Percentiles rank a stretch among this genome's conserved stretches.
Conservation (phyloP, 169 alveolate genomes). For the Perkinsus olseni region DNA sequence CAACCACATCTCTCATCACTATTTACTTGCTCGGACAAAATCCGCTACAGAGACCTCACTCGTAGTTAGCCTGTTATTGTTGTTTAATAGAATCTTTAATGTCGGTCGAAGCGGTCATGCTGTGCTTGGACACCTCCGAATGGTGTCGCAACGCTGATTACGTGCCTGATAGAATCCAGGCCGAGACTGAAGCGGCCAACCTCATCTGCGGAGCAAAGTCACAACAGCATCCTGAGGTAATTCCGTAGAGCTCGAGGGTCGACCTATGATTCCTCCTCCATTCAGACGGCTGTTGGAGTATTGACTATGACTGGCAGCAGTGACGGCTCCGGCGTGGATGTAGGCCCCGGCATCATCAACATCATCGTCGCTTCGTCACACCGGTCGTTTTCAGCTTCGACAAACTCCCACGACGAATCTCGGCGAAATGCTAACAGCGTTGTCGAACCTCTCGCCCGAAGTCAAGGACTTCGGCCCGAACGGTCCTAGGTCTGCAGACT, state of each 20-base stretch:
- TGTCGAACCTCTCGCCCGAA: not conserved
- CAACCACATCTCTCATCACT: no score
- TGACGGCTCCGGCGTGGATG: not conserved
- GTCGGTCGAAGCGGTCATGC: slow-evolving; percentile 89
- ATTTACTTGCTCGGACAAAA: no score
- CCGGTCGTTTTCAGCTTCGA: slow-evolving; percentile 45
- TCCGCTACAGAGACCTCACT: no score
- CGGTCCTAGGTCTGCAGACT: slow-evolving; percentile 45
- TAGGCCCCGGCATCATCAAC: not conserved
- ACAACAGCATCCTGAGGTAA: slow-evolving; percentile 72
- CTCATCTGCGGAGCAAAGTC: slow-evolving; percentile 73
- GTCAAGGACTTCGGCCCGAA: slow-evolving; percentile 6
- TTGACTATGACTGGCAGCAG: not conserved
- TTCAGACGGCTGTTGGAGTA: slow-evolving; percentile 80
- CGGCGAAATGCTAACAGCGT: slow-evolving; percentile 55
- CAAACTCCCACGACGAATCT: slow-evolving; percentile 78
- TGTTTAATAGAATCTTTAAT: slow-evolving; percentile 39
- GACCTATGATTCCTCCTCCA: slow-evolving; percentile 73
- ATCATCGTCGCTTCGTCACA: not conserved
- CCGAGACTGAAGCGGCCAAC: slow-evolving; percentile 73
- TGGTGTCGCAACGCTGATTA: slow-evolving; percentile 87
- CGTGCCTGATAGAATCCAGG: slow-evolving; percentile 72
- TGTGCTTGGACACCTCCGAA: slow-evolving; percentile 93
- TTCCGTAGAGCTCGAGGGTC: slow-evolving; percentile 62
- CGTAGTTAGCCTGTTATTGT: not conserved